phyloP scores from a whole-genome alignment of 1,284 basidiomycete genomes.

The Pseudozyma sp. region DNA sequence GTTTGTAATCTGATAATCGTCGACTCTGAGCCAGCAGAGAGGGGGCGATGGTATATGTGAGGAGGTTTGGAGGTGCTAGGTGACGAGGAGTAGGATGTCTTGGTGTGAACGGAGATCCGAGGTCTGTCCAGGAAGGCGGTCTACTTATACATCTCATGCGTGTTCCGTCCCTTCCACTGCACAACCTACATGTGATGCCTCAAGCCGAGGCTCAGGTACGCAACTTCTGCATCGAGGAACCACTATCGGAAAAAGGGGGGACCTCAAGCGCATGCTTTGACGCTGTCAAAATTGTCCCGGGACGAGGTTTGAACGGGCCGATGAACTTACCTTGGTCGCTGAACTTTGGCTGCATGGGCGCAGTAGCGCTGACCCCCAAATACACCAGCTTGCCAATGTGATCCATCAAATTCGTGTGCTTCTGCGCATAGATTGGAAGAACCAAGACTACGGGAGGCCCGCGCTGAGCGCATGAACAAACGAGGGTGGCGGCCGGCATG shows the following conservation, averaged over 20 bases:
- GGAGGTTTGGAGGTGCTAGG: neutral
- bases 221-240: too few relatives aligned
- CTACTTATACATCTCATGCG: slow-evolving; percentile 29
- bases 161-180: neutral
- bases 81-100: neutral
- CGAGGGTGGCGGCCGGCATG: slow-evolving; percentile 6
- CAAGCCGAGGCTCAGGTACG: too few relatives aligned
- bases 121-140: slow-evolving; percentile 27
- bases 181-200: too few relatives aligned
- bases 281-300: too few relatives aligned
- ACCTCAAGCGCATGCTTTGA: too few relatives aligned
- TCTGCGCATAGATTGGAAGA: slow-evolving; percentile 10
- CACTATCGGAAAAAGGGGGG: too few relatives aligned
- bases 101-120: slow-evolving; percentile 21
- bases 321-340: too few relatives aligned
- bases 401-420: neutral
- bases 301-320: too few relatives aligned
- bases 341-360: too few relatives aligned
- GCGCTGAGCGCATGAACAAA: neutral
- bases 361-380: too few relatives aligned
- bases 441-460: too few relatives aligned
- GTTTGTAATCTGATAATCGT: slow-evolving; percentile 8
- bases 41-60: neutral
- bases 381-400: too few relatives aligned
- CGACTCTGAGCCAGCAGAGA: slow-evolving; percentile 36